phyloP scores from a whole-genome alignment of 257 asterid genomes.

The Solanum stenotomum region DNA sequence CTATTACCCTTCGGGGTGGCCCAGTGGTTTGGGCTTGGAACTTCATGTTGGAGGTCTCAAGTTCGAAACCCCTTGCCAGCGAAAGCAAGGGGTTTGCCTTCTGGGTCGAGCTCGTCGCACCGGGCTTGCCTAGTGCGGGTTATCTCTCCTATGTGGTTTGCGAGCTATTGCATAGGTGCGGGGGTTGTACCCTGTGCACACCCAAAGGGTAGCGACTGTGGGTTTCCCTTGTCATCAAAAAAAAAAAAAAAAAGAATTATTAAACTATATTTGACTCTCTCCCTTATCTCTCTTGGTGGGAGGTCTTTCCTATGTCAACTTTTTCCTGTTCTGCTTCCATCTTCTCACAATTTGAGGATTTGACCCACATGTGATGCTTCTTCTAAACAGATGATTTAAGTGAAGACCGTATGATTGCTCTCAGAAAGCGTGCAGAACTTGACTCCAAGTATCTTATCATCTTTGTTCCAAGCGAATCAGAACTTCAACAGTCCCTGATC shows the following conservation, averaged over 20 bases:
- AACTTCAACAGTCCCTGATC: conserved; percentile 68
- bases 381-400: conserved; percentile 61
- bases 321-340: background rate
- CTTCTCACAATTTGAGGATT: background rate
- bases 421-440: conserved; percentile 89
- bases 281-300: background rate
- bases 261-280: background rate
- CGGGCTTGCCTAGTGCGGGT: too few relatives aligned
- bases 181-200: too few relatives aligned
- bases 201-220: too few relatives aligned
- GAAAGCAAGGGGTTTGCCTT: too few relatives aligned
- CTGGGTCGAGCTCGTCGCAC: too few relatives aligned
- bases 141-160: too few relatives aligned
- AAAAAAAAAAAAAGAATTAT: background rate
- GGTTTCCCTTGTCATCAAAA: too few relatives aligned
- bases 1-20: background rate
- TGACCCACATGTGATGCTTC: background rate
- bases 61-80: too few relatives aligned
- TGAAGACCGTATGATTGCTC: conserved; percentile 88
- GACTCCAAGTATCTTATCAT: conserved; percentile 62
- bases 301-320: background rate
- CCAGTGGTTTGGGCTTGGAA: too few relatives aligned
- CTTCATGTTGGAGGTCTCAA: too few relatives aligned
- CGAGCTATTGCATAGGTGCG: too few relatives aligned
- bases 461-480: conserved; percentile 54